These are phyloP conservation scores for Mucor saturninus DNA, from an alignment of 371 early-diverging fungal species.

Conservation along the genomic window DNA sequence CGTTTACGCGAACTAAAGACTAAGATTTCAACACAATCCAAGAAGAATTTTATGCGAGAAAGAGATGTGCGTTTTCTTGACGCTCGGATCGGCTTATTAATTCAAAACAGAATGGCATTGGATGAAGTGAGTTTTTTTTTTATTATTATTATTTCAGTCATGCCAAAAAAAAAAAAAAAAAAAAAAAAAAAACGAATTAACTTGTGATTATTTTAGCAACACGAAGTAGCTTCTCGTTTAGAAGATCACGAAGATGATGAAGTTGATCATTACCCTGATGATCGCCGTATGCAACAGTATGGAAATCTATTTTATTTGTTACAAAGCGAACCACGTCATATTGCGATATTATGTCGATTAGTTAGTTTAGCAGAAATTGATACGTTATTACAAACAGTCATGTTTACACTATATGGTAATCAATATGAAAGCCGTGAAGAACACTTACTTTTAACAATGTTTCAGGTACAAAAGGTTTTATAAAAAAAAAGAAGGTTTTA, in stretches of 20 bases:
- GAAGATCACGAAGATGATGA: conserved; percentile 77
- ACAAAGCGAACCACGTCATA: conserved; percentile 92
- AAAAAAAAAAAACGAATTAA: background rate
- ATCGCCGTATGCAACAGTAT: conserved; percentile 84
- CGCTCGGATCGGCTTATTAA: conserved; percentile 89
- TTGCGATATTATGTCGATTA: conserved; percentile 84
- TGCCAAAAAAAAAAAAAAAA: background rate
- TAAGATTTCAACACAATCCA: conserved; percentile 90
- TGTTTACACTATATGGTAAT: conserved; percentile 95
- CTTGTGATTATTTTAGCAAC: conserved; percentile 56
- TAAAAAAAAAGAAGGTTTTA: conserved; percentile 56
- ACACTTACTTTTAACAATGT: conserved; percentile 92
- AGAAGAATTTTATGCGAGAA: conserved; percentile 93
- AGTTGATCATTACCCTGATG: conserved; percentile 76
- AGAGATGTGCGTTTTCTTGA: conserved; percentile 95
- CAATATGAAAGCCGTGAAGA: conserved; percentile 96
- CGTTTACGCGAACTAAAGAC: conserved; percentile 84
- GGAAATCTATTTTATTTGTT: conserved; percentile 93
- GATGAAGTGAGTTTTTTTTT: conserved; percentile 62
- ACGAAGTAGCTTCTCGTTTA: conserved; percentile 77
- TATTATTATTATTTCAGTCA: background rate
- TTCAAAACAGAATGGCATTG: conserved; percentile 92
- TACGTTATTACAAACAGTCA: conserved; percentile 90
- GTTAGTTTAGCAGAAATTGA: conserved; percentile 93
- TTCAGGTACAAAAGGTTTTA: conserved; percentile 84